Evolutionary conservation across 108 stramenopile genomes (phyloP), one percentile per base, ranked within the genome.

Genomic region (Fistulifera pelliculosa): DNA sequence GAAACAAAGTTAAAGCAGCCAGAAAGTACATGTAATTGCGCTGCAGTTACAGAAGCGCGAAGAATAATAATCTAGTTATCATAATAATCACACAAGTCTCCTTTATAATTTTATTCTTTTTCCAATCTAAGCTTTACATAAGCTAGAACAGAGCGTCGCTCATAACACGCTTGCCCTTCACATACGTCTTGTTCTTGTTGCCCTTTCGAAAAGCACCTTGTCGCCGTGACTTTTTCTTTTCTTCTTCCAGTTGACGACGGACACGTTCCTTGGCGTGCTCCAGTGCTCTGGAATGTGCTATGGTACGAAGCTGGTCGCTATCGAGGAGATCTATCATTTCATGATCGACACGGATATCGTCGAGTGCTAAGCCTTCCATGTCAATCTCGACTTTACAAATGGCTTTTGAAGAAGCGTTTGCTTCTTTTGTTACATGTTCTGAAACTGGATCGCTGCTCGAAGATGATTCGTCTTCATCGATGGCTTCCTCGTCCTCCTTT

Each of bases 131-230:
- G n/a, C n/a, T n/a, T n/a, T 39, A 35, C 31, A 3, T 6, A 35
- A 35, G 8, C 31, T 35, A 35, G 31, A 35, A 35, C 31, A 35
- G 68, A 53, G 65, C 70, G 53, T 84, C 83, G 52, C 61, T 58
- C 41, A 80, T 61, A 17, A 87, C 76, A 19, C 90, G 71, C 58
- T 87, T 91, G 19, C 90, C 90, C 58, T 91, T 91, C 38, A 75
- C 69, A 51, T 71, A 91, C 7, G 74, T 78, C 51, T 91, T 91
- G 76, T 91, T 91, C 53, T 56, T 76, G 54, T 91, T 91, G 22
- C 75, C 61, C 41, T 72, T 73, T 27, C 79, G 81, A 67, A 91
- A 91, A 7, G 90, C 90, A 21, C 82, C 81, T 48, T 73, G 68
- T 56, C 69, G 71, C 25, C 77, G 61, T 51, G 53, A 51, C 39